Evolutionary conservation across 139 green algal genomes (phyloP), one percentile per base, ranked within the genome.

Genomic region (Chlamydomonas asymmetrica): DNA sequence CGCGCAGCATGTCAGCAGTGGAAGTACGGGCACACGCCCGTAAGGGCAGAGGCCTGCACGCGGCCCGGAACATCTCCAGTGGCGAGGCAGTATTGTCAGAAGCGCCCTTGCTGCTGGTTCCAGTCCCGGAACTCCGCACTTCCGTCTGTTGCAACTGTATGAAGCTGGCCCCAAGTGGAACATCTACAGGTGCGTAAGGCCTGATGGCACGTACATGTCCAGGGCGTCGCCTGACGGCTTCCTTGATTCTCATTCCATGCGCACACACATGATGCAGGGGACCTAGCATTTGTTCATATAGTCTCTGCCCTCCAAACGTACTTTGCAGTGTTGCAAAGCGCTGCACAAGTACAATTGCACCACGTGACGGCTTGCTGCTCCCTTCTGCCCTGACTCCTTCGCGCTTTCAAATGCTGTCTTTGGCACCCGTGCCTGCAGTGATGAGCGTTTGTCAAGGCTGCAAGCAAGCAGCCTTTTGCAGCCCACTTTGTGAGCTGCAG

Each of bases 401-500:
- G n/a, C n/a, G n/a, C n/a, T n/a, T n/a, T n/a, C n/a, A n/a, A n/a
- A n/a, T n/a, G n/a, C n/a, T n/a, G n/a, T n/a, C n/a, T n/a, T n/a
- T n/a, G n/a, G n/a, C n/a, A n/a, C n/a, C n/a, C n/a, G n/a, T 16
- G 54, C 34, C 27, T 75, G 59, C 74, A 87, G 73, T 52, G 23
- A 38, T 61, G 10, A 22, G 80, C 0, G 23, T 8, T 1, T 90
- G 85, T 52, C 8, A 63, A 7, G 29, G 25, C 5, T 90, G 85
- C 64, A 39, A 57, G 10, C 80, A 85, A 27, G 85, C 80, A 10
- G 59, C 56, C 6, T 91, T 91, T 50, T 91, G 86, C 71, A 88
- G 78, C 40, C 7, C 69, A 4, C 25, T 25, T 2, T 91, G 86
- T 40, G 64, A 50, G 61, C 62, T 74, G 45, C 43, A n/a, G 2